A percentile compares a stretch with the other conserved stretches of the same genome.
These are phyloP conservation scores for Xylariaceae sp. DNA, from an alignment of 2,329 filamentous ascomycete species.

Conservation along the genomic window DNA sequence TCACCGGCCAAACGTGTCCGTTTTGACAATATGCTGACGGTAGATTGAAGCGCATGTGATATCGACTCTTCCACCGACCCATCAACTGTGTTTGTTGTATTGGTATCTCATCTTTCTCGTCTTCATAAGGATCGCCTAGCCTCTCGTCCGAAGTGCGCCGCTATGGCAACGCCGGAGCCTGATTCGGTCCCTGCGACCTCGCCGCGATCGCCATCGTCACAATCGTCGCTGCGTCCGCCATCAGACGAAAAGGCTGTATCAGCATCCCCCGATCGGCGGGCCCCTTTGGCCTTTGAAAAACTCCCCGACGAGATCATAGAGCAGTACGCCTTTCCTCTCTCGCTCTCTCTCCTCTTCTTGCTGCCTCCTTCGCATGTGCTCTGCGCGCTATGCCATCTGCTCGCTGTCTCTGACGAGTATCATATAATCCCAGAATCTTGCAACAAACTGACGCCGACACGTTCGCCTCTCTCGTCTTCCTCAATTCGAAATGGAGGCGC, in stretches of 20 bases:
- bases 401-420: conserved; percentile 10
- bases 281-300: conserved; percentile 44
- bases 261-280: conserved; percentile 2
- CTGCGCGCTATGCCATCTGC: conserved; percentile 1
- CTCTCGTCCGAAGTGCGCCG: conserved; percentile 5
- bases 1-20: background rate
- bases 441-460: conserved; percentile 54
- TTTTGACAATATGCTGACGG: conserved; percentile 2
- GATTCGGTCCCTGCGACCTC: background rate
- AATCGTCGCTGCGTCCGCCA: background rate
- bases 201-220: conserved; percentile 1
- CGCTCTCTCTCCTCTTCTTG: conserved; percentile 3
- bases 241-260: conserved; percentile 17
- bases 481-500: conserved; percentile 61
- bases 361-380: background rate
- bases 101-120: background rate
- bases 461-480: conserved; percentile 60
- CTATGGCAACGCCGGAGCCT: conserved; percentile 14
- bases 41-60: conserved; percentile 8
- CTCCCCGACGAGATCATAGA: conserved; percentile 66
- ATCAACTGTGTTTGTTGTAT: background rate
- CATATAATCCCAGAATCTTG: conserved; percentile 48
- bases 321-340: conserved; percentile 43
- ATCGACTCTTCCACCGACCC: background rate
- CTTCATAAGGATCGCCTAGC: conserved; percentile 1